These are phyloP conservation scores for Babesia ovata DNA, from an alignment of 169 alveolate species.

Conservation along the genomic window DNA sequence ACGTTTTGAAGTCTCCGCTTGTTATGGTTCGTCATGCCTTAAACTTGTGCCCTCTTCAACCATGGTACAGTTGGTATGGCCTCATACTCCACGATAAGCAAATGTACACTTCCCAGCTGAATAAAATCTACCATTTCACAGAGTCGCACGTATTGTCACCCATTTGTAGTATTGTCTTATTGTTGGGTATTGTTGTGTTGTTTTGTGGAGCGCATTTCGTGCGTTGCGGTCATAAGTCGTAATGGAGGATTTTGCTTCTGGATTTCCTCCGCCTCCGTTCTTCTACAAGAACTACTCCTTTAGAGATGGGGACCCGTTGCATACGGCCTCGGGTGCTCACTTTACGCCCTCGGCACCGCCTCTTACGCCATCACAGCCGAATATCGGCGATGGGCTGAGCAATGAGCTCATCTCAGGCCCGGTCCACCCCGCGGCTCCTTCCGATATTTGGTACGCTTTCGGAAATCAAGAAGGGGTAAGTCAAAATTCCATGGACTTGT, in stretches of 20 bases:
- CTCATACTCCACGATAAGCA: background rate
- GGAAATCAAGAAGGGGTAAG: conserved; percentile 66
- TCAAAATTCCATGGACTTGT: background rate
- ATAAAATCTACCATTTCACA: too few species aligned
- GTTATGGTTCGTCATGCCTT: too few species aligned
- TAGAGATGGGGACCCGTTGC: conserved; percentile 6
- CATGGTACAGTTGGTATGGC: background rate
- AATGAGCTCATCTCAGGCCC: conserved; percentile 30
- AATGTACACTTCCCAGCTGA: background rate
- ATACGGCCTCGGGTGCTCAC: background rate
- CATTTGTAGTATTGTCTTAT: too few species aligned
- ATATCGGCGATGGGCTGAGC: background rate
- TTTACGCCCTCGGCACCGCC: too few species aligned
- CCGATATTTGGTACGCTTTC: conserved; percentile 61
- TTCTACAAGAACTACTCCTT: conserved; percentile 69
- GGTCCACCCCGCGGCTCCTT: conserved; percentile 72
- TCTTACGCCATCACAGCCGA: too few species aligned
- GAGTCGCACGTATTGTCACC: too few species aligned
- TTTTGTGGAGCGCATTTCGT: too few species aligned
- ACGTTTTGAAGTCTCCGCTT: too few species aligned
- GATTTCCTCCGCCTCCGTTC: conserved; percentile 80
- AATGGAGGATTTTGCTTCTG: conserved; percentile 65
- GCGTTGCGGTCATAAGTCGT: too few species aligned
- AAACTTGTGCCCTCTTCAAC: too few species aligned
- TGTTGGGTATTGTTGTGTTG: too few species aligned